Conservation (phyloP, 345 rosid genomes). For the Orychophragmus violaceus region DNA sequence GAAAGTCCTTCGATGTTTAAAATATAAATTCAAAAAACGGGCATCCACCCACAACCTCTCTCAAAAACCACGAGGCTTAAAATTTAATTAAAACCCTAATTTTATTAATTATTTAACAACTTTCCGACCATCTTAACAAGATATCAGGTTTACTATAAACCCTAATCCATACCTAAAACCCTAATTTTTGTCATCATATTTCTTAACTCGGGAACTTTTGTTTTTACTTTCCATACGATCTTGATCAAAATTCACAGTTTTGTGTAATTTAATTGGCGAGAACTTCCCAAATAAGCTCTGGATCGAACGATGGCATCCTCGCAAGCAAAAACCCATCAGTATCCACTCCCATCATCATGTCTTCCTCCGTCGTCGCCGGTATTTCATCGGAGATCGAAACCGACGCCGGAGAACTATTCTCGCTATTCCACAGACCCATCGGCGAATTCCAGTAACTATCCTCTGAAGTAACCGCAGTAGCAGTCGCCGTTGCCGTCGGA, state of each 20-base stretch:
- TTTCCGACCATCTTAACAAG: neutral
- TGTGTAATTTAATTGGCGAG: conserved; percentile 51
- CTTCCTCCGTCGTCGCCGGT: conserved; percentile 27
- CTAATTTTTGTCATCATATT: neutral
- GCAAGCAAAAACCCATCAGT: conserved; percentile 59
- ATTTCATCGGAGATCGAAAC: conserved; percentile 23
- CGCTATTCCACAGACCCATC: conserved; percentile 46
- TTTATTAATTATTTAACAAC: neutral
- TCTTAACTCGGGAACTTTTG: neutral
- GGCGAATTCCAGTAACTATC: conserved; percentile 40
- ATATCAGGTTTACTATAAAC: conserved; percentile 11
- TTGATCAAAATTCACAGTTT: conserved; percentile 7
- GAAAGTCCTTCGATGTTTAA: conserved; percentile 15
- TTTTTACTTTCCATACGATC: neutral
- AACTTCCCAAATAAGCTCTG: conserved; percentile 90
- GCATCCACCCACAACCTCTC: conserved; percentile 31
- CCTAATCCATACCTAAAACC: conserved; percentile 17
- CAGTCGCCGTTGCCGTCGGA: conserved; percentile 8
- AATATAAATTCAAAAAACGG: neutral
- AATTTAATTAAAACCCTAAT: neutral
- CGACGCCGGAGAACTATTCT: conserved; percentile 40
- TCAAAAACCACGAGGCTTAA: conserved; percentile 30
- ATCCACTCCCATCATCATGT: conserved; percentile 28
- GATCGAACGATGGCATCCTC: conserved; percentile 85
- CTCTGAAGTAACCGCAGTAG: conserved; percentile 27